Evolutionary conservation across 306 rosid species (phyloP).

Genomic region (Castanea sativa): DNA sequence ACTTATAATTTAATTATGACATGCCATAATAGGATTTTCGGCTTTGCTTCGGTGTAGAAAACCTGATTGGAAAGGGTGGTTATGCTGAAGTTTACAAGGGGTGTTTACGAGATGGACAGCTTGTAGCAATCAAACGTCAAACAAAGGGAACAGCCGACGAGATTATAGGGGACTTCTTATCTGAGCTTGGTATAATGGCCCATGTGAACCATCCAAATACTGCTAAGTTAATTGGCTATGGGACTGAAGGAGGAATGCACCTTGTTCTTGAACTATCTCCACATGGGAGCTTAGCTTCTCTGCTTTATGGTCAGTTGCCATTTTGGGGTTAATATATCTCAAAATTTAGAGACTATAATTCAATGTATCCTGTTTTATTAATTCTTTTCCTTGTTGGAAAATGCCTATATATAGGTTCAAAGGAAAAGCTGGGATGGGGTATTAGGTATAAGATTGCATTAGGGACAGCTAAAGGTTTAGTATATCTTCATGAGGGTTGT

Average conservation of each 20-base stretch:
- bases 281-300: slow-evolving; percentile 87
- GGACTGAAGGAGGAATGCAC: slow-evolving; percentile 94
- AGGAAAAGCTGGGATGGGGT: slow-evolving; percentile 72
- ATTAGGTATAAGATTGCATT: slow-evolving; percentile 76
- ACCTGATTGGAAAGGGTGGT: slow-evolving; percentile 94
- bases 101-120: slow-evolving; percentile 58
- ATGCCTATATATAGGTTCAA: slow-evolving; percentile 43
- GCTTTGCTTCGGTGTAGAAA: slow-evolving; percentile 51
- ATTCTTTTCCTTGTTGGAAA: neutral
- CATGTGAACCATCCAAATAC: slow-evolving; percentile 88
- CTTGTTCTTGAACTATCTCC: slow-evolving; percentile 81
- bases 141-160: slow-evolving; percentile 80
- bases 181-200: slow-evolving; percentile 92
- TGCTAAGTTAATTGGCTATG: slow-evolving; percentile 85
- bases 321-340: slow-evolving; percentile 1
- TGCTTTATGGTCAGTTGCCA: slow-evolving; percentile 57
- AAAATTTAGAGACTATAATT: neutral
- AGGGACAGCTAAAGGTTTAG: slow-evolving; percentile 76
- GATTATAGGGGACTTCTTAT: slow-evolving; percentile 66
- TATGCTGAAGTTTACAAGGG: slow-evolving; percentile 95
- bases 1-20: neutral
- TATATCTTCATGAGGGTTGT: slow-evolving; percentile 91
- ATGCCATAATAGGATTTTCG: neutral
- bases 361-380: neutral
- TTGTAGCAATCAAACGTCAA: slow-evolving; percentile 76